These are phyloP conservation scores for Solanum chiquidenum DNA, from an alignment of 257 asterid genomes.

Conservation along the genomic window DNA sequence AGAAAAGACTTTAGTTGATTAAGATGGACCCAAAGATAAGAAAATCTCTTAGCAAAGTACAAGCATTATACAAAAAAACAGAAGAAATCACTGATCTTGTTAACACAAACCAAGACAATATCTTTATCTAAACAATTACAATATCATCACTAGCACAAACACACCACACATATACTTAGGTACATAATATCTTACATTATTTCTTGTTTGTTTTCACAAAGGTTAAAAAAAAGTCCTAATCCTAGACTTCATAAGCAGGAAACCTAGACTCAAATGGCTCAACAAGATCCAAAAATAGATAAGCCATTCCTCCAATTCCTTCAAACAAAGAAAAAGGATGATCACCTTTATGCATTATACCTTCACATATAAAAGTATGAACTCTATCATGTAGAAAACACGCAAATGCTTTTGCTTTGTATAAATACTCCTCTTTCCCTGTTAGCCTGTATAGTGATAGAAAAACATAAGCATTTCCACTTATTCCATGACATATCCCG, in stretches of 20 bases:
- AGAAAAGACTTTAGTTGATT: not conserved
- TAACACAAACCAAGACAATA: not conserved
- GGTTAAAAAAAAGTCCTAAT: constrained; percentile 5
- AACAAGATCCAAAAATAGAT: constrained; percentile 52
- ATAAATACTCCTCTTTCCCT: constrained; percentile 46
- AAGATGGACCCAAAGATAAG: not conserved
- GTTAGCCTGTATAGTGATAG: constrained; percentile 57
- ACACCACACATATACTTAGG: not conserved
- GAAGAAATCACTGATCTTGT: not conserved
- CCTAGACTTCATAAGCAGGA: constrained; percentile 59
- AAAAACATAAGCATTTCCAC: constrained; percentile 71
- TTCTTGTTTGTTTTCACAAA: not conserved
- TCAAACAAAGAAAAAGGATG: constrained; percentile 63
- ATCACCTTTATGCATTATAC: constrained; percentile 77
- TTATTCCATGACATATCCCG: constrained; percentile 77
- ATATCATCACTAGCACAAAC: not conserved
- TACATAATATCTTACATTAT: not conserved
- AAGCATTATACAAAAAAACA: not conserved
- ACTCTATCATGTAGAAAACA: constrained; percentile 61
- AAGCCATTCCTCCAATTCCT: constrained; percentile 70
- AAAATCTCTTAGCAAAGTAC: not conserved
- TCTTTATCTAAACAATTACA: not conserved
- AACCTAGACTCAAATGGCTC: constrained; percentile 56
- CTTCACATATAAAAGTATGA: constrained; percentile 39
- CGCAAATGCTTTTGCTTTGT: constrained; percentile 70